Base-by-base conservation (phyloP, 208 protist genomes). In the Trypanosoma brucei region DNA sequence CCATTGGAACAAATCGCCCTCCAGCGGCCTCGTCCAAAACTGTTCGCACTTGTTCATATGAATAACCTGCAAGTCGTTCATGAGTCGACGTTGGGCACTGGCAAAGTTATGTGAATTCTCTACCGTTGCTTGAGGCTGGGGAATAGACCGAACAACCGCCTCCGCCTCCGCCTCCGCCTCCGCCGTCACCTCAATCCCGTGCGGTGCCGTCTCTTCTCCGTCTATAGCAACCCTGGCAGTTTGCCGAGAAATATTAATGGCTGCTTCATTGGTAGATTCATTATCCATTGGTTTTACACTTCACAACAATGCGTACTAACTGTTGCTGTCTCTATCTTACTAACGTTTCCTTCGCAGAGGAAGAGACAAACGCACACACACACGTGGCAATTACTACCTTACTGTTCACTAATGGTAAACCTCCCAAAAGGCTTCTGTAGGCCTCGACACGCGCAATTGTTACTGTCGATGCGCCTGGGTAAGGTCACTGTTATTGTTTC, bases 1-100 rank as follows among this genome's bases (percentile, higher is more conserved):
- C 91, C 92, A 97, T 61, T 80, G 71, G 31, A 94, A 88, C 5
- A 97, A 59, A 67, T 95, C 70, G 11, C 75, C 78, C n/a, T 91
- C 72, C 4, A 86, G 68, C 7, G 87, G 91, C 14, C 73, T 56
- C 7, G 88, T 89, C 0, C 61, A 79, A 36, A 97, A 83, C 34
- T 76, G 74, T 8, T 79, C 48, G 34, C 65, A 70, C 3, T 44
- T 39, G 55, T 73, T 70, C 39, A 66, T 33, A 48, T 86, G 83
- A 3, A 92, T 67, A 1, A 68, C 55, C 2, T 72, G 61, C 31
- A 91, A 65, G 49, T 94, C 85, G 9, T 76, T 75, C 85, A 92
- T 92, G 38, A 94, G 79, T 2, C 85, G 85, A 22, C 76, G 75
- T 55, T 79, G 68, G 3, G 87, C 81, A 31, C 78, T 76, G 14